These are phyloP conservation scores for Pestalotiopsis fici DNA, from an alignment of 2,329 filamentous ascomycete species.

Conservation along the genomic window DNA sequence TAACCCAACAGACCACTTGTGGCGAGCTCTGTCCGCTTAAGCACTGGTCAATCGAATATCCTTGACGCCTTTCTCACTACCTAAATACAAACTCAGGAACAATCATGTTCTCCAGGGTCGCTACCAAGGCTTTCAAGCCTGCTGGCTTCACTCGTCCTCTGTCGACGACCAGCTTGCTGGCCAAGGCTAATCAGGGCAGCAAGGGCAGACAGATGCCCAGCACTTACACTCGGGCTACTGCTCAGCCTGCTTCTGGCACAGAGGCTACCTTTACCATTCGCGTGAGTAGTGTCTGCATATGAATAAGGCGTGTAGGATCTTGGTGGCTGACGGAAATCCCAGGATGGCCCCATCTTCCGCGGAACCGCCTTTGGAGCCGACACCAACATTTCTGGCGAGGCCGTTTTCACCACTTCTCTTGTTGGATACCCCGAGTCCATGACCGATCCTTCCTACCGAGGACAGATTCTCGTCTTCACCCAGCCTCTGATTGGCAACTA, in stretches of 20 bases:
- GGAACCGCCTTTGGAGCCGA: constrained; percentile 97
- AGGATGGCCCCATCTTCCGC: constrained; percentile 89
- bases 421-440: constrained; percentile 97
- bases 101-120: constrained; percentile 63
- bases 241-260: constrained; percentile 67
- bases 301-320: neutral
- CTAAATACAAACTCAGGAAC: constrained; percentile 19
- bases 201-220: constrained; percentile 69
- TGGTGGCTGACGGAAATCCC: neutral
- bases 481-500: constrained; percentile 99
- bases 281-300: constrained; percentile 16
- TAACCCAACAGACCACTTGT: constrained; percentile 49
- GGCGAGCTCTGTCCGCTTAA: constrained; percentile 53
- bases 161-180: constrained; percentile 37
- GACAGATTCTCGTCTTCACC: constrained; percentile 98
- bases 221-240: constrained; percentile 57
- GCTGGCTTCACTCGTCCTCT: constrained; percentile 43
- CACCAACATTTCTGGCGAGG: constrained; percentile 95
- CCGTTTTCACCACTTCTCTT: constrained; percentile 96
- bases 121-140: constrained; percentile 54
- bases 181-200: constrained; percentile 64
- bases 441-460: constrained; percentile 84
- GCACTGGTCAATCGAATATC: constrained; percentile 31
- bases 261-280: constrained; percentile 94
- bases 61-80: constrained; percentile 19